Evolutionary conservation across 441 rosid genomes (phyloP), one percentile per base, ranked within the genome.

Genomic region (Hura crepitans): DNA sequence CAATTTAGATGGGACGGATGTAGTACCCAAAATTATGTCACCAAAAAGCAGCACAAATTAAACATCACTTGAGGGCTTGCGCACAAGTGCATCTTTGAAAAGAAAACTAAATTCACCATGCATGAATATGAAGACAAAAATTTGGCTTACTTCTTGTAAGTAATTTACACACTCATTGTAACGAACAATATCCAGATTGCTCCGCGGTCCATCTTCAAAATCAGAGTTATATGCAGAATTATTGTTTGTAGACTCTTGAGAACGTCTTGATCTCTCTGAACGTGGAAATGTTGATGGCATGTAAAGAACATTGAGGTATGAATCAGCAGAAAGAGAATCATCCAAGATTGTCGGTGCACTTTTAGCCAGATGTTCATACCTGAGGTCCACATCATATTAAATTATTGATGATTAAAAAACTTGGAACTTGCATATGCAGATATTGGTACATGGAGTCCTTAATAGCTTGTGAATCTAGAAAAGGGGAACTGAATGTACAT

Each of bases 221-320:
- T 79, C 86, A 66, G 85, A 77, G 73, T 84, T 84, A 28, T 75
- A 69, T 23, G 80, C 68, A 60, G 93, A 83, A 73, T 79, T 84
- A 73, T 79, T 83, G 56, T 80, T 84, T 71, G 87, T 69, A 55
- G 87, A 85, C 79, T 85, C 94, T 72, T 80, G 84, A 69, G 77
- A 90, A 57, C 83, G 83, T 77, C 98, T 86, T 63, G 95, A 90
- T 82, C 90, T 84, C 83, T 95, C 99, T 59, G 98, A 88, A 53
- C 98, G 97, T 62, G 99, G 99, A 74, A 90, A 92, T 59, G 98
- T 95, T 56, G 99, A 86, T 66, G 99, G 99, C 94, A 95, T 95
- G 84, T 95, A 84, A 53, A 95, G 81, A 56, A 95, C 95, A 84
- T 92, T 92, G 54, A 95, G 90, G 81, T 95, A 95, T 62, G 99